Evolutionary conservation across 805 yeast genomes (phyloP).

Genomic region (Candida stauntonica): DNA sequence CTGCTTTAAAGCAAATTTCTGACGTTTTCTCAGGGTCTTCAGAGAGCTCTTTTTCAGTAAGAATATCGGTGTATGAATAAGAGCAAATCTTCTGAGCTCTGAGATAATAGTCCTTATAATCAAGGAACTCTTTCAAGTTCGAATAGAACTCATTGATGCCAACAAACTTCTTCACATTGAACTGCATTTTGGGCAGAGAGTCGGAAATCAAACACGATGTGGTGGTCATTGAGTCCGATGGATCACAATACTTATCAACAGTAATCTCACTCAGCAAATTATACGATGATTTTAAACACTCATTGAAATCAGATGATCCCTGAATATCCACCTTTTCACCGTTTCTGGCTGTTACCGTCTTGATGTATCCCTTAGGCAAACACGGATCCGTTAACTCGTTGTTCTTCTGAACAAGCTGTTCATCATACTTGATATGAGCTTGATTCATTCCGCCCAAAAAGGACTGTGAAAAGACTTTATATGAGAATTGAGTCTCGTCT

Average conservation of each 20-base stretch:
- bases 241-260: conserved; percentile 23
- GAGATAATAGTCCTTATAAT: conserved; percentile 35
- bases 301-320: conserved; percentile 49
- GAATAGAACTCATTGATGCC: conserved; percentile 72
- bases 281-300: conserved; percentile 45
- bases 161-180: conserved; percentile 50
- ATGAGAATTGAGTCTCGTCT: conserved; percentile 27
- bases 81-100: conserved; percentile 46
- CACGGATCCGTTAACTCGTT: conserved; percentile 50
- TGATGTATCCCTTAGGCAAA: conserved; percentile 42
- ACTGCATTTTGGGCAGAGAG: conserved; percentile 51
- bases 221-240: conserved; percentile 15
- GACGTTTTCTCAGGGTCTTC: conserved; percentile 41
- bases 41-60: conserved; percentile 7
- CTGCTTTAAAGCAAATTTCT: conserved; percentile 56
- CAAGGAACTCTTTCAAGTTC: conserved; percentile 44
- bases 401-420: conserved; percentile 28
- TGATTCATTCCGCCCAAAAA: conserved; percentile 61
- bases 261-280: conserved; percentile 35
- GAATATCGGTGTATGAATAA: conserved; percentile 14
- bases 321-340: conserved; percentile 28
- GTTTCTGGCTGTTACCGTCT: conserved; percentile 12
- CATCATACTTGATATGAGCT: conserved; percentile 45
- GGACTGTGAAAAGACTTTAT: conserved; percentile 48
- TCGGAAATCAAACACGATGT: conserved; percentile 50